A percentile compares a stretch with the other conserved stretches of the same genome.
Conservation (phyloP, 208 protist species). For the Entamoeba histolytica region DNA sequence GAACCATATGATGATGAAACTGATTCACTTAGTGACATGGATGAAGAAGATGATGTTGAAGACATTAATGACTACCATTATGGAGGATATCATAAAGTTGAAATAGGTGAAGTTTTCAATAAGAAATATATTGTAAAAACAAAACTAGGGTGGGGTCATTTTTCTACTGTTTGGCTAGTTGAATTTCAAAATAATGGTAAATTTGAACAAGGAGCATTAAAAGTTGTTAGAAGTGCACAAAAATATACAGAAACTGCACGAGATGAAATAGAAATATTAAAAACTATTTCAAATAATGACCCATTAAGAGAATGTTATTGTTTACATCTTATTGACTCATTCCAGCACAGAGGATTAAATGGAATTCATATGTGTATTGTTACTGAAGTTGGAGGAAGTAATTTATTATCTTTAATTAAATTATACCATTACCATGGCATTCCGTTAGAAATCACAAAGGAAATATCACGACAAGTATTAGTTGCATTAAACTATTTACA, state of each 20-base stretch:
- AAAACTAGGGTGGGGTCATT: not conserved
- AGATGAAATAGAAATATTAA: not conserved
- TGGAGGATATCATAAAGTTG: not conserved
- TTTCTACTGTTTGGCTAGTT: not conserved
- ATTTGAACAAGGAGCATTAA: not conserved
- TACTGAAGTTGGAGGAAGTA: not conserved
- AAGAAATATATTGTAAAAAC: not conserved
- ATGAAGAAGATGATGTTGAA: not conserved
- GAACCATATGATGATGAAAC: not conserved
- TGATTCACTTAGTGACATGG: not conserved
- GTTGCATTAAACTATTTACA: constrained; percentile 2
- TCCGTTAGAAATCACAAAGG: constrained; percentile 30
- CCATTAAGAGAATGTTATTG: not conserved
- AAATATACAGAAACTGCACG: not conserved
- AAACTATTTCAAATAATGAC: not conserved
- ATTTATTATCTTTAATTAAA: constrained; percentile 65
- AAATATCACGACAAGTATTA: constrained; percentile 31
- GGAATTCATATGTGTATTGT: not conserved
- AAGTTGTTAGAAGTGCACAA: not conserved
- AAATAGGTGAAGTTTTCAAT: not conserved
- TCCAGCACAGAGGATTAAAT: not conserved
- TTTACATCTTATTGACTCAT: not conserved
- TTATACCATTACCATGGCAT: constrained; percentile 46
- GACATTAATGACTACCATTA: not conserved
- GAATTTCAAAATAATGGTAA: not conserved